Percentiles rank a stretch among this genome's conserved stretches.
Evolutionary conservation across 164 flowering plant genomes (phyloP).

Genomic region (Sedum album): DNA sequence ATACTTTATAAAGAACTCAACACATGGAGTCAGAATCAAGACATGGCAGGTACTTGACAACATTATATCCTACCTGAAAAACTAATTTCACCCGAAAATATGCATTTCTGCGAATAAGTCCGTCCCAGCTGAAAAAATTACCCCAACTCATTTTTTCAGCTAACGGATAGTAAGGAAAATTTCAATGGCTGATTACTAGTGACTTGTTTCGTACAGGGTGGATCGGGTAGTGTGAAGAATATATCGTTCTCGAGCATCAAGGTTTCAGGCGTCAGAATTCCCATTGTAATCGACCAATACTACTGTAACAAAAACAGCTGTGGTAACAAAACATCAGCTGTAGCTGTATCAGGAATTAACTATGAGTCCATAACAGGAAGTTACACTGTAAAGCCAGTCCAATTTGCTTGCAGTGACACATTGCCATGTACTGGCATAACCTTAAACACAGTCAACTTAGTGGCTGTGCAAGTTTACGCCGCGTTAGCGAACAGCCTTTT

Average conservation of each 20-base stretch:
- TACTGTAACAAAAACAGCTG: conserved; percentile 41
- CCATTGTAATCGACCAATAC: conserved; percentile 54
- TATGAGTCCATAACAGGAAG: conserved; percentile 43
- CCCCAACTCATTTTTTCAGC: too few species aligned
- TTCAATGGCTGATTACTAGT: not conserved
- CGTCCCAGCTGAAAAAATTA: too few species aligned
- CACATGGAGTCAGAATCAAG: conserved; percentile 38
- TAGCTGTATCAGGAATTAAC: conserved; percentile 38
- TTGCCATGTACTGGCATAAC: conserved; percentile 41
- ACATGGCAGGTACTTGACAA: conserved; percentile 36
- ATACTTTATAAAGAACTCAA: conserved; percentile 16
- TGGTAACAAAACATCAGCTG: conserved; percentile 44
- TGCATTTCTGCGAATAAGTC: too few species aligned
- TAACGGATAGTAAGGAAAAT: not conserved
- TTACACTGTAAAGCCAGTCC: conserved; percentile 38
- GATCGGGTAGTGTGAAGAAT: conserved; percentile 45
- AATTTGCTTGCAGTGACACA: conserved; percentile 53
- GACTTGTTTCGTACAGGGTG: conserved; percentile 32
- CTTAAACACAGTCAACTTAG: conserved; percentile 34
- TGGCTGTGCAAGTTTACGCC: conserved; percentile 20
- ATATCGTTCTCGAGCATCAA: conserved; percentile 46
- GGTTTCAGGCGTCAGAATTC: conserved; percentile 39
- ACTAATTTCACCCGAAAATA: too few species aligned
- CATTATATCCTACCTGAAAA: not conserved
- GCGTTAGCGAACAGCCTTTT: conserved; percentile 28